Base-by-base conservation (phyloP, 1,139 yeast genomes). In the Suhomyces bokatorum region DNA sequence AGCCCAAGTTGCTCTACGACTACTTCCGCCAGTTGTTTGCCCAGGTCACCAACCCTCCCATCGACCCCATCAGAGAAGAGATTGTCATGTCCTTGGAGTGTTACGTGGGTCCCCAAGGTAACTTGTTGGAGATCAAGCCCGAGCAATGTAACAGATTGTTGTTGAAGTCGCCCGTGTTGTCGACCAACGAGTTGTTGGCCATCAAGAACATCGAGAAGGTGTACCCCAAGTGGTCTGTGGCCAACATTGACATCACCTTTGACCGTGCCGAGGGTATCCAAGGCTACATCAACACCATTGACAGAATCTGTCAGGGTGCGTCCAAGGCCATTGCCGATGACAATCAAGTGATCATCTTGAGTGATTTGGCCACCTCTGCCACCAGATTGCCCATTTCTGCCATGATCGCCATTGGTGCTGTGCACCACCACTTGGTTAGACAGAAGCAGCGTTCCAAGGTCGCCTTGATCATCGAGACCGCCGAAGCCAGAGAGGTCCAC, bases 11-110 rank as follows among this genome's bases (percentile, higher is more conserved):
- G 54, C 74, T 89, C 54, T 93, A 87, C 65, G 99, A 93, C 62
- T 93, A 93, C 71, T 93, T 93, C 77, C 85, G 96, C 62, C 96
- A 93, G 68, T 78, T 93, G 59, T 93, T 93, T 69, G 99, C 99
- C 33, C 99, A 93, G 71, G 99, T 93, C 46, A 93, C 99, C 35
- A 93, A 93, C 69, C 99, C 99, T 49, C 99, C 99, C 46, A 93
- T 93, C 62, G 99, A 93, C 66, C 98, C 99, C 42, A 93, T 93
- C 57, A 85, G 99, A 66, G 99, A 93, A 70, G 84, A 86, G 51
- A 88, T 93, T 57, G 98, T 93, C 63, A 93, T 93, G 99, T 88
- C 97, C 14, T 78, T 93, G 57, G 97, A 91, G 65, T 93, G 99
- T 72, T 89, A 87, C 67, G 84, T 93, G 58, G 99, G 99, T 46